phyloP scores from a whole-genome alignment of 176 grass and related monocot species.

The Avena eriantha region DNA sequence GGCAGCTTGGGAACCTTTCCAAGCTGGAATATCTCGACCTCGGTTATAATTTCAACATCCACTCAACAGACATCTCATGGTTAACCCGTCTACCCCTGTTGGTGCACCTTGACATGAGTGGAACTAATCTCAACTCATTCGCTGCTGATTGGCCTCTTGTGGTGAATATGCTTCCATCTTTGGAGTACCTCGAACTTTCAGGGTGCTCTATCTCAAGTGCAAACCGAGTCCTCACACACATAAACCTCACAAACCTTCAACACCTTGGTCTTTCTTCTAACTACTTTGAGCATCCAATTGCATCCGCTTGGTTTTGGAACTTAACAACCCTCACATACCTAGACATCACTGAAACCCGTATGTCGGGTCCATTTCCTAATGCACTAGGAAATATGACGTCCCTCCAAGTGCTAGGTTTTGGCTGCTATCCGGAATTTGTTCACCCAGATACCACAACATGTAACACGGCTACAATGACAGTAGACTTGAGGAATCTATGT shows the following conservation, averaged over 20 bases:
- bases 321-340: no score
- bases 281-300: neutral
- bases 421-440: no score
- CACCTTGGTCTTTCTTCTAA: neutral
- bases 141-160: neutral
- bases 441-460: neutral
- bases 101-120: neutral
- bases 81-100: neutral
- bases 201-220: neutral
- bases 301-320: neutral
- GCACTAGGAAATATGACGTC: no score
- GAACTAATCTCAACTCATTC: neutral
- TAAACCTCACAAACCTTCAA: neutral
- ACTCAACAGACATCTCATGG: neutral
- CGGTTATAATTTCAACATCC: neutral
- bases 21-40: neutral
- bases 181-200: neutral
- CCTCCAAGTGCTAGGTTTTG: no score
- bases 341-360: no score
- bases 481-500: conserved; percentile 5
- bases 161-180: neutral
- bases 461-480: neutral
- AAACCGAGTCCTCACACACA: neutral
- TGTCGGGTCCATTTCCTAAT: no score
- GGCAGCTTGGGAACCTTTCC: conserved; percentile 21